Base-by-base conservation (phyloP, 176 grass and related monocot species). In the Elaeis guineensis region DNA sequence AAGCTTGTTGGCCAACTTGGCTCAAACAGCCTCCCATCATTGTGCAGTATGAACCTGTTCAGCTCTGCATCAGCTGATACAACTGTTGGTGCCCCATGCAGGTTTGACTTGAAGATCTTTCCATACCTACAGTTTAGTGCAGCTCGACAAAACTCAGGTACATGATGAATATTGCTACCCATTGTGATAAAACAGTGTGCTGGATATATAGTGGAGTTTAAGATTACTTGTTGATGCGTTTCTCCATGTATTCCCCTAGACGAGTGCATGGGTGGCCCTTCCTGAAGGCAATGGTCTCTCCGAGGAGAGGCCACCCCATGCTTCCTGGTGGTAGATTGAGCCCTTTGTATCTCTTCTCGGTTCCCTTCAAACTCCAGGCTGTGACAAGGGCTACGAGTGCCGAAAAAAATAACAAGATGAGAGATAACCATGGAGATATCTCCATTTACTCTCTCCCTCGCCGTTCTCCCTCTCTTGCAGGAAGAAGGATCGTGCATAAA, bases 231-330 rank as follows among this genome's bases (percentile, higher is more conserved):
- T 57, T 54, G 25, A 70, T 50, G 59, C 48, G 28, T 17, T 21
- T 11, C n/a, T 78, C 50, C 17, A 78, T 32, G 66, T 56, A 78
- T 25, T 69, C 28, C 14, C 66, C 64, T 15, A 70, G n/a, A 49
- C 23, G 51, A 6, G 24, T 64, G 49, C 20, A 22, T 23, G 25
- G 65, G 15, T 51, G 58, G 25, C 56, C 51, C 57, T 53, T 78
- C 17, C 52, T 32, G 49, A 78, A 68, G 19, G 64, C 69, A 49
- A 78, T 20, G 39, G 58, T 63, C n/a, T 50, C 61, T 19, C 75
- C 75, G 17, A 78, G 20, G 25, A 78, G 20, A 57, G 75, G 75
- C 75, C 66, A 70, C 4, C 75, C 66, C 65, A 63, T 57, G 25
- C 48, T 24, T 19, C 66, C 75, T 15, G 51, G 65, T 49, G 75